Evolutionary conservation across 176 grass and related monocot species (phyloP).

Genomic region (Oryza australiensis): DNA sequence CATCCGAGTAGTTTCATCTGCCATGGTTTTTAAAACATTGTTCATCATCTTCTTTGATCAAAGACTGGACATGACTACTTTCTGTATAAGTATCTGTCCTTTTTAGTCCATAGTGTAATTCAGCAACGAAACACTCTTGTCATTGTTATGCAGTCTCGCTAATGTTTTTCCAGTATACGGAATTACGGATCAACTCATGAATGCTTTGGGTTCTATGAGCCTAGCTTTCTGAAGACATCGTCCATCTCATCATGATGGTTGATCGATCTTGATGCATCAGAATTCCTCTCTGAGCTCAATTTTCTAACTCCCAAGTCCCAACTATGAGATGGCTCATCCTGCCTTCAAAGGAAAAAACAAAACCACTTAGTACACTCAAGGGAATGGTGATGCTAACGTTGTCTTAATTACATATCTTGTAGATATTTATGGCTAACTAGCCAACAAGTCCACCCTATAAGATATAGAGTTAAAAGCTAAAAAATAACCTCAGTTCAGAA

Average conservation of each 20-base stretch:
- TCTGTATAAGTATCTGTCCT: background rate
- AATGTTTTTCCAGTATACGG: background rate
- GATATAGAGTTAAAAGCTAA: background rate
- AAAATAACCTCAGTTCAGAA: background rate
- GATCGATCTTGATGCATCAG: background rate
- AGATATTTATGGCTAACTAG: background rate
- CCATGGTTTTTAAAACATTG: background rate
- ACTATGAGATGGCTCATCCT: background rate
- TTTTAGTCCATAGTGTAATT: slow-evolving; percentile 20
- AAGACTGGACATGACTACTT: background rate
- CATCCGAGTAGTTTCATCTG: background rate
- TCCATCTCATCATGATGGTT: background rate
- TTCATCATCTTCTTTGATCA: background rate
- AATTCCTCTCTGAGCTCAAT: background rate
- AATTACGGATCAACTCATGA: background rate
- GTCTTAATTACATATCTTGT: background rate
- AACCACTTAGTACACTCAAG: background rate
- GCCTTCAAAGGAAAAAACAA: background rate
- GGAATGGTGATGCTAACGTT: background rate
- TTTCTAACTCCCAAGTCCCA: background rate
- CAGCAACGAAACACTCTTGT: background rate
- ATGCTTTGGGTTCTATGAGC: background rate
- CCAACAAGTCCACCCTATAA: background rate
- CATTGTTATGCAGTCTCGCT: background rate
- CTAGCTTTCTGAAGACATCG: background rate